These are phyloP conservation scores for Posidonia australis DNA, from an alignment of 106 monocot genomes.

Conservation along the genomic window DNA sequence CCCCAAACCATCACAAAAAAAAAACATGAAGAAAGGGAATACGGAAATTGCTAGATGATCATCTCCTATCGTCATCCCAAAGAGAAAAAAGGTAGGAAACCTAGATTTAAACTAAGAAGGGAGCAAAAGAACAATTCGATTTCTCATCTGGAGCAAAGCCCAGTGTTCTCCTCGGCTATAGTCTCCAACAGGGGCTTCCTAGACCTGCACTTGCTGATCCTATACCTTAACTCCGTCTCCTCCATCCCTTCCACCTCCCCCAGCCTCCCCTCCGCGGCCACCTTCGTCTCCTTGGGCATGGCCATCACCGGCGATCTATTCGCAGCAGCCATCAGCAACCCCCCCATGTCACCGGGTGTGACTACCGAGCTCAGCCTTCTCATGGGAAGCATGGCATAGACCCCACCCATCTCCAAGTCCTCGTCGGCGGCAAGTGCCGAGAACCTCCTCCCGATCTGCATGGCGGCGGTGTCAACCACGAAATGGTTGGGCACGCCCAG, in stretches of 20 bases:
- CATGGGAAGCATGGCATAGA: constrained; percentile 59
- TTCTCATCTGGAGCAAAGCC: too few relatives aligned
- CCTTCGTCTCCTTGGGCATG: background rate
- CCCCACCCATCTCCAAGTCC: constrained; percentile 43
- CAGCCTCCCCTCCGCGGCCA: background rate
- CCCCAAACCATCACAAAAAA: too few relatives aligned
- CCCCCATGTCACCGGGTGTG: constrained; percentile 33
- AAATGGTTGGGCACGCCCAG: constrained; percentile 57
- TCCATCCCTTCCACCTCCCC: constrained; percentile 11
- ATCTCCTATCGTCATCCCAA: too few relatives aligned
- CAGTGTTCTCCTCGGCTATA: constrained; percentile 37
- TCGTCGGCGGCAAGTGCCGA: constrained; percentile 52
- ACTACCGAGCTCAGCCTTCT: constrained; percentile 28
- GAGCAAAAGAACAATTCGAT: too few relatives aligned
- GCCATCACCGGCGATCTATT: constrained; percentile 11
- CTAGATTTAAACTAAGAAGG: too few relatives aligned
- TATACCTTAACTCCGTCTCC: constrained; percentile 22
- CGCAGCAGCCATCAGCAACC: constrained; percentile 18
- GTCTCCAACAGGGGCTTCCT: constrained; percentile 54
- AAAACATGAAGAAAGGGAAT: too few relatives aligned
- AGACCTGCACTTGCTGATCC: constrained; percentile 38
- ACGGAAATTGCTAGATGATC: too few relatives aligned
- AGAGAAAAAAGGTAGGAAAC: too few relatives aligned
- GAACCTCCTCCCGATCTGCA: constrained; percentile 34
- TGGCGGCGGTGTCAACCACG: constrained; percentile 27